Conservation (phyloP, 108 stramenopile species). For the Nannochloropsis gaditana region DNA sequence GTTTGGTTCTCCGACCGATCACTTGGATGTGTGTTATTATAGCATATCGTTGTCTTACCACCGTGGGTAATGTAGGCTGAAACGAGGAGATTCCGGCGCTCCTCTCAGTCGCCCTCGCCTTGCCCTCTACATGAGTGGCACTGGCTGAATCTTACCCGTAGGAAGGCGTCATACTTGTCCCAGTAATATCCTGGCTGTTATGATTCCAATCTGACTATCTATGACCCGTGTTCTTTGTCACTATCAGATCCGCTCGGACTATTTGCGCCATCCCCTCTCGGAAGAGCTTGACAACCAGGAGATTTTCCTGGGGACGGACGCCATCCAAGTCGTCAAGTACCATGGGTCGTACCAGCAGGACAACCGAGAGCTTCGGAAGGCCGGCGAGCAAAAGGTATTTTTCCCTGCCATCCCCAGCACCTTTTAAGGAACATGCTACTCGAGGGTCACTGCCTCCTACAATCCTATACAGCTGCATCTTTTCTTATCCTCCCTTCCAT, state of each 20-base stretch:
- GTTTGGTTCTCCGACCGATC: too few species aligned
- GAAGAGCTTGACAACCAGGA: constrained; percentile 49
- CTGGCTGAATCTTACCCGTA: too few species aligned
- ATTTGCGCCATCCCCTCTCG: constrained; percentile 39
- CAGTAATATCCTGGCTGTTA: too few species aligned
- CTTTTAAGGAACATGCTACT: not conserved
- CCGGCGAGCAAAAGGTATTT: constrained; percentile 50
- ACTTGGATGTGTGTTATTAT: too few species aligned
- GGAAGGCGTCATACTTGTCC: too few species aligned
- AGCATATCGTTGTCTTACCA: too few species aligned
- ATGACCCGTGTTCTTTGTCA: too few species aligned
- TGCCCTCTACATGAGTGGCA: too few species aligned
- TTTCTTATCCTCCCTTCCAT: not conserved
- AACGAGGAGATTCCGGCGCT: too few species aligned
- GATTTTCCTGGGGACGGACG: constrained; percentile 51
- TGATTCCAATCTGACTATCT: too few species aligned
- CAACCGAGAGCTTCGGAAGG: constrained; percentile 75
- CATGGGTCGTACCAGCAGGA: constrained; percentile 96
- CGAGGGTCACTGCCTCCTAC: not conserved
- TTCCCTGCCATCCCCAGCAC: not conserved
- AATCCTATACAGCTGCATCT: not conserved
- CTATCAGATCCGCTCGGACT: constrained; percentile 25
- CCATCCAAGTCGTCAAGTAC: constrained; percentile 69
- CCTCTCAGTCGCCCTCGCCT: too few species aligned
- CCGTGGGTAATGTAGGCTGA: too few species aligned